Evolutionary conservation across 805 yeast genomes (phyloP), one percentile per base, ranked within the genome.

Genomic region (Starmerella tilneyi): DNA sequence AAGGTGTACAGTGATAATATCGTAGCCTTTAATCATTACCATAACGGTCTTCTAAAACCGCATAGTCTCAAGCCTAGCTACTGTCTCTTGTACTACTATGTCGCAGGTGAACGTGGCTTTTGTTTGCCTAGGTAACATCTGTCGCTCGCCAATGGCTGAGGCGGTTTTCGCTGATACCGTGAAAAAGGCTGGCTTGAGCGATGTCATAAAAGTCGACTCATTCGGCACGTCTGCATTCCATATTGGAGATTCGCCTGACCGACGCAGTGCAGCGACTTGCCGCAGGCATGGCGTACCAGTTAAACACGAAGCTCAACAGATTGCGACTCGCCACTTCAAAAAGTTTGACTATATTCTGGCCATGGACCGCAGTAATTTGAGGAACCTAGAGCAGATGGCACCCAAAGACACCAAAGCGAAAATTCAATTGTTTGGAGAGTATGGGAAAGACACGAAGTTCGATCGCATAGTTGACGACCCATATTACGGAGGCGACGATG

Each of bases 81-180:
- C 21, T 13, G 11, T 30, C 6, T 13, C 19, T 4, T 21, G 20
- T 13, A 16, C 20, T 9, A 45, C 30, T 15, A 34, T 40, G 47
- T 24, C 43, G 3, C 35, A 37, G 43, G 52, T 52, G 8, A 45
- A 81, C 1, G 94, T 88, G 9, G 96, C 94, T 0, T 86, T 88
- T 60, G 89, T 86, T 1, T 88, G 96, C 58, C 68, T 85, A 21
- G 96, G 96, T 3, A 88, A 88, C 62, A 84, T 84, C 80, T 86
- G 96, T 59, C 88, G 96, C 40, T 85, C 96, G 2, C 97, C 97
- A 12, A 89, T 88, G 97, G 96, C 97, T 0, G 96, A 89, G 65
- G 96, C 96, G 0, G 84, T 86, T 1, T 85, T 88, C 64, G 70
- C 68, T 39, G 76, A 83, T 47, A 66, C 68, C 13, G 94, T 84